phyloP scores from a whole-genome alignment of 2,329 filamentous ascomycete species.

The Lanzia echinophila region DNA sequence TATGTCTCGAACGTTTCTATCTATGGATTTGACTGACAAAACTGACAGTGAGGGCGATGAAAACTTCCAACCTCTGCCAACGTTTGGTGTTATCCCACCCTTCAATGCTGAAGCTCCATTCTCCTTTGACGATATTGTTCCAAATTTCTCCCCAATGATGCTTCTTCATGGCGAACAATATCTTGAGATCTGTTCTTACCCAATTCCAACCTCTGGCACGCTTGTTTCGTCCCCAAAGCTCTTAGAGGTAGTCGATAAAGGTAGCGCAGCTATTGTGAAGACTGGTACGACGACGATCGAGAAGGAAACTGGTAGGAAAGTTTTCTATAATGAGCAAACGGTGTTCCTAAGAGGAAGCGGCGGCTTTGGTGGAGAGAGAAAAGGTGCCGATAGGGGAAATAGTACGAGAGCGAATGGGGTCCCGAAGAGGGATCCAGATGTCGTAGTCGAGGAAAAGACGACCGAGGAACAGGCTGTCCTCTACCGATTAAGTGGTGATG shows the following conservation, averaged over 20 bases:
- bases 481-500: constrained; percentile 90
- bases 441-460: constrained; percentile 78
- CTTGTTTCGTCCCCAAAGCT: constrained; percentile 72
- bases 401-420: constrained; percentile 73
- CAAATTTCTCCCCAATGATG: constrained; percentile 98
- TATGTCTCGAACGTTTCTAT: constrained; percentile 28
- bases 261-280: constrained; percentile 77
- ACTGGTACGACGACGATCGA: constrained; percentile 76
- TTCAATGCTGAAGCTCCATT: constrained; percentile 81
- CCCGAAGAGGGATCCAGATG: constrained; percentile 71
- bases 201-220: constrained; percentile 76
- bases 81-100: constrained; percentile 93
- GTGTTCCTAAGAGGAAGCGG: constrained; percentile 87
- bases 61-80: constrained; percentile 88
- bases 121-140: constrained; percentile 73
- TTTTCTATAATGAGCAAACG: constrained; percentile 97
- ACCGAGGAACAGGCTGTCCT: constrained; percentile 86
- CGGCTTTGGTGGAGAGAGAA: constrained; percentile 79
- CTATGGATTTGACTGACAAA: not conserved
- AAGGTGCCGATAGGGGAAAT: constrained; percentile 69
- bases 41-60: constrained; percentile 65
- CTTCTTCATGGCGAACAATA: constrained; percentile 98
- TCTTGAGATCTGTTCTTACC: constrained; percentile 87
- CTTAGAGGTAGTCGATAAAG: constrained; percentile 95
- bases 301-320: constrained; percentile 74